These are phyloP conservation scores for Thamnidium elegans DNA, from an alignment of 192 early-diverging fungal species.

Conservation along the genomic window DNA sequence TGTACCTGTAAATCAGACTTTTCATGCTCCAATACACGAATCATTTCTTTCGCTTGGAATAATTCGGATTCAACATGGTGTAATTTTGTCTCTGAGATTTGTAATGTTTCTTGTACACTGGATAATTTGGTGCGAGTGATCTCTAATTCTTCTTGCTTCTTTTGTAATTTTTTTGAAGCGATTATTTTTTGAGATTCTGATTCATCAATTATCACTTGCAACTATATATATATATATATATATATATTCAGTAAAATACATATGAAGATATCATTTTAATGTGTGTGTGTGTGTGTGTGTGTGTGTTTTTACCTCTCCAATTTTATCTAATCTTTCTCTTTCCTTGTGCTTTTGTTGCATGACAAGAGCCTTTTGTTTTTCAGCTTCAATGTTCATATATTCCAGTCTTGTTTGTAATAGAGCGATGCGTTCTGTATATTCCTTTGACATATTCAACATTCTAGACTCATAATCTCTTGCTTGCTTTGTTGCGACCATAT, in stretches of 20 bases:
- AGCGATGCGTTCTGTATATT: slow-evolving; percentile 21
- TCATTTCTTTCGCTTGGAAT: neutral
- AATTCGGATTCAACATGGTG: slow-evolving; percentile 1
- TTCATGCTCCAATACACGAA: neutral
- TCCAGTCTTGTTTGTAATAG: slow-evolving; percentile 26
- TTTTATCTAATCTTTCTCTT: slow-evolving; percentile 19
- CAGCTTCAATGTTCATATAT: slow-evolving; percentile 26
- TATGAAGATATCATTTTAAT: no score
- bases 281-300: no score
- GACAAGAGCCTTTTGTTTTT: slow-evolving; percentile 25
- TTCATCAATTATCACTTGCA: no score
- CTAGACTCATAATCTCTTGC: neutral
- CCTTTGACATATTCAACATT: neutral
- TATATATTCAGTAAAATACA: no score
- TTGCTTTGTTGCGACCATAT: neutral
- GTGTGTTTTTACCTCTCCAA: neutral
- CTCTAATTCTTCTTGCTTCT: slow-evolving; percentile 1
- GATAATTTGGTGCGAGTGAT: neutral
- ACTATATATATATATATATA: no score
- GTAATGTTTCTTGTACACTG: neutral
- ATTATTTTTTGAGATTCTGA: neutral
- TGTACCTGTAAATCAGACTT: slow-evolving; percentile 4
- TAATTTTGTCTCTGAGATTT: neutral
- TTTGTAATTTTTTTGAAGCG: neutral
- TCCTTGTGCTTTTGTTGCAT: slow-evolving; percentile 33